Base-by-base conservation (phyloP, 768 basidiomycete genomes). In the Podaxis sp. region DNA sequence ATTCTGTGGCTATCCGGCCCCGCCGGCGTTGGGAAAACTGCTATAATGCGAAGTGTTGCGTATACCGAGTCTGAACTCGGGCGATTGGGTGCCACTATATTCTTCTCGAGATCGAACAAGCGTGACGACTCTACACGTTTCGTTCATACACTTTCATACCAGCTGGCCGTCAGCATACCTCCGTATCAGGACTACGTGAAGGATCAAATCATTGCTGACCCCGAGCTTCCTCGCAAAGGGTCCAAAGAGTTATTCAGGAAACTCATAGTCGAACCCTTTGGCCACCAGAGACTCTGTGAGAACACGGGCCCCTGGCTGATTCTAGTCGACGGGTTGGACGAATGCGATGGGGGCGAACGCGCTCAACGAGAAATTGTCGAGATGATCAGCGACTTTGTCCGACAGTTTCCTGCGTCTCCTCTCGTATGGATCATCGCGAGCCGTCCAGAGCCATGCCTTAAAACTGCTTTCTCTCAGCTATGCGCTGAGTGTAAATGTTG, bases 391-490 rank as follows among this genome's bases (percentile, higher is more conserved):
- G 6, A 27, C n/a, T 61, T 61, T 25, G 60, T 55, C 7, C 25
- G 17, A 19, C 41, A n/a, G 29, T 47, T 6, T 38, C 60, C 60
- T 24, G 4, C 41, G 22, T 46, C 60, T 17, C 41, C 60, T 8
- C 40, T 61, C 24, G 52, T 55, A 33, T 61, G 60, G 60, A 47
- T 61, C 13, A n/a, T 55, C 29, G 53, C 60, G 6, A 61, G 60
- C 1, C 60, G 60, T 19, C 17, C 59, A 29, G 50, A 52, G 27
- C 22, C 9, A 9, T 53, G 38, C 36, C 51, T 60, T 13, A 33
- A 17, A 36, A 38, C 29, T 2, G 40, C 53, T 4, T 61, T 61
- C 13, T 53, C 51, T 4, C 49, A 43, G 8, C 13, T 5, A 8
- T 11, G 2, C 8, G 9, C 24, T 22, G 50, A 22, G 9, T 0